A percentile compares a stretch with the other conserved stretches of the same genome.
These are phyloP conservation scores for Tolypocladium pustulatum DNA, from an alignment of 2,329 filamentous ascomycete genomes.

Conservation along the genomic window DNA sequence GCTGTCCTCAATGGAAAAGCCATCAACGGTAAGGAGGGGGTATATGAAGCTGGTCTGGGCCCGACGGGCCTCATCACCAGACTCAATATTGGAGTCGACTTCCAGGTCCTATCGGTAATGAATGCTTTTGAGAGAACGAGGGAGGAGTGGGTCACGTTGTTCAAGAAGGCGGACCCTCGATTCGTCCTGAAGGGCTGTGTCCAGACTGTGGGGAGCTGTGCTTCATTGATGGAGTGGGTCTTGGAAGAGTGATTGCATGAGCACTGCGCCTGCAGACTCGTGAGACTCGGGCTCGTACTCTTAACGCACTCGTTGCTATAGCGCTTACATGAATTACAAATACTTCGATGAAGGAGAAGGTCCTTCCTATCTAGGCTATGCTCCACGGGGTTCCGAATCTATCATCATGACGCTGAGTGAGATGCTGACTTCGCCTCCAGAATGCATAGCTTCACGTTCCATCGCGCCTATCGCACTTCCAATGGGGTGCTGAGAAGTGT, in stretches of 20 bases:
- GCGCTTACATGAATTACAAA: no score
- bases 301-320: no score
- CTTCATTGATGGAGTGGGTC: background rate
- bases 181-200: background rate
- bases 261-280: background rate
- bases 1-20: background rate
- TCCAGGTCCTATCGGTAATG: background rate
- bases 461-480: background rate
- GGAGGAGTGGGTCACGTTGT: background rate
- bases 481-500: background rate
- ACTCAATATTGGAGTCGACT: background rate
- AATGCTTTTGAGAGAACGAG: background rate
- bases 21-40: background rate
- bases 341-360: no score
- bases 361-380: no score
- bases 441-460: background rate
- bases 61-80: background rate
- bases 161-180: background rate
- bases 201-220: background rate
- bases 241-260: background rate
- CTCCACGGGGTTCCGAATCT: no score
- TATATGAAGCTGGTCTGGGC: background rate
- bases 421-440: no score
- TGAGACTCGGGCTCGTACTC: background rate
- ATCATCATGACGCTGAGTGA: no score